Conservation (phyloP, 108 stramenopile genomes). For the Hondaea fermentalgiana region DNA sequence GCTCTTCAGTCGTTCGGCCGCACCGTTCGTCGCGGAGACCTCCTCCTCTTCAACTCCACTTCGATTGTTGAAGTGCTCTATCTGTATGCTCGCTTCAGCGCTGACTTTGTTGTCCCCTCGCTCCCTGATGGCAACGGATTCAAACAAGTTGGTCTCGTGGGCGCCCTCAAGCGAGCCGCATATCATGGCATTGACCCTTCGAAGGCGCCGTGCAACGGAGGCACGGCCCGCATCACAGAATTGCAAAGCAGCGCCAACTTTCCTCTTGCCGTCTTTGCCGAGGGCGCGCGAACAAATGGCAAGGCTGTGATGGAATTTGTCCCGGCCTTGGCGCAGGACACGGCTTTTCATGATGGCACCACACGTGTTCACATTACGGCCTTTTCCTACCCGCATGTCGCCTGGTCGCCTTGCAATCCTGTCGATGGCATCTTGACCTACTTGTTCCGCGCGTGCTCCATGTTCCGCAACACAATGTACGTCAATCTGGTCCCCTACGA, state of each 20-base stretch:
- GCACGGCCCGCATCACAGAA: neutral
- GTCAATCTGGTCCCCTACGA: slow-evolving; percentile 7
- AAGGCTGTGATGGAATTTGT: neutral
- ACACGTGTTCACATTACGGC: neutral
- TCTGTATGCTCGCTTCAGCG: neutral
- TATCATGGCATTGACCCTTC: neutral
- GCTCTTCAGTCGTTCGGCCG: neutral
- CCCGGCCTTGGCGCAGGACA: neutral
- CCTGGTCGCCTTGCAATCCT: neutral
- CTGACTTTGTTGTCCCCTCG: neutral
- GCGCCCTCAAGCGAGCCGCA: neutral
- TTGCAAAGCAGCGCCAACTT: neutral
- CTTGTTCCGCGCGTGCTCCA: neutral
- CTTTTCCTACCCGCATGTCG: neutral
- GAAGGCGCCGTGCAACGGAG: neutral
- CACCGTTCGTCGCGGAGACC: neutral
- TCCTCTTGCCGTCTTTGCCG: neutral
- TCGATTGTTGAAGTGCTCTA: neutral
- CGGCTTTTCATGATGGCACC: neutral
- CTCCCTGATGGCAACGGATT: neutral
- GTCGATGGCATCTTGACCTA: neutral
- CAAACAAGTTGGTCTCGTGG: neutral
- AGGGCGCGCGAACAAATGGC: neutral
- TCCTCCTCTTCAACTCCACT: neutral
- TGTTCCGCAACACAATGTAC: neutral